Conservation (phyloP, 169 alveolate genomes). For the Perkinsus olseni region DNA sequence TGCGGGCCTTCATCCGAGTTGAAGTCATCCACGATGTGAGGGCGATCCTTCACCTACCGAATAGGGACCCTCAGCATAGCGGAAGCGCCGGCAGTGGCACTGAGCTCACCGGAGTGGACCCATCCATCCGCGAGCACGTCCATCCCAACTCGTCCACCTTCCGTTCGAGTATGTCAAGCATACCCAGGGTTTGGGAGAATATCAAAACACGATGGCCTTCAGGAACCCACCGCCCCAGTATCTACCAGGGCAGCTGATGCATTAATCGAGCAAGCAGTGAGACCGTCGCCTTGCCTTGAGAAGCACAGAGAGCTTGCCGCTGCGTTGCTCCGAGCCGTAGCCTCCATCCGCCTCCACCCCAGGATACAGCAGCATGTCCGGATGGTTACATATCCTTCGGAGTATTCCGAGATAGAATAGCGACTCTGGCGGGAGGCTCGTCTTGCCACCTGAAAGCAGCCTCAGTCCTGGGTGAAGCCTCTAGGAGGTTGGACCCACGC, state of each 20-base stretch:
- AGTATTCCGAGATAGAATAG: slow-evolving; percentile 31
- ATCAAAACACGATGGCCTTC: slow-evolving; percentile 34
- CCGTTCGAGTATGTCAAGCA: slow-evolving; percentile 35
- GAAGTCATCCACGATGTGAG: background rate
- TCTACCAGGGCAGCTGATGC: background rate
- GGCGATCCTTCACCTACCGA: background rate
- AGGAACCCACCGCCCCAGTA: slow-evolving; percentile 18
- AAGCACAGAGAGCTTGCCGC: background rate
- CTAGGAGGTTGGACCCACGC: background rate
- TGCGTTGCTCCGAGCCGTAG: background rate
- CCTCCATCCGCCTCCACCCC: background rate
- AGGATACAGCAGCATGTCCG: slow-evolving; percentile 42
- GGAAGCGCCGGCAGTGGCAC: background rate
- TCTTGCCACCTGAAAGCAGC: background rate
- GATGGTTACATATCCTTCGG: slow-evolving; percentile 56
- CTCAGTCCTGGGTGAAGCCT: background rate
- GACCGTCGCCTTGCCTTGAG: background rate
- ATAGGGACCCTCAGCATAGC: background rate
- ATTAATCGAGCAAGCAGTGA: background rate
- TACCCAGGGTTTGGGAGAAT: slow-evolving; percentile 40
- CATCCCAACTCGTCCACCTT: slow-evolving; percentile 9
- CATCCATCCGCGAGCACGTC: slow-evolving; percentile 34
- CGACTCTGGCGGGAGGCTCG: background rate
- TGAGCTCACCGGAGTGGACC: slow-evolving; percentile 26
- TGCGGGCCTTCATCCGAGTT: background rate